Base-by-base conservation (phyloP, 1,139 yeast genomes). In the Candida albicans region DNA sequence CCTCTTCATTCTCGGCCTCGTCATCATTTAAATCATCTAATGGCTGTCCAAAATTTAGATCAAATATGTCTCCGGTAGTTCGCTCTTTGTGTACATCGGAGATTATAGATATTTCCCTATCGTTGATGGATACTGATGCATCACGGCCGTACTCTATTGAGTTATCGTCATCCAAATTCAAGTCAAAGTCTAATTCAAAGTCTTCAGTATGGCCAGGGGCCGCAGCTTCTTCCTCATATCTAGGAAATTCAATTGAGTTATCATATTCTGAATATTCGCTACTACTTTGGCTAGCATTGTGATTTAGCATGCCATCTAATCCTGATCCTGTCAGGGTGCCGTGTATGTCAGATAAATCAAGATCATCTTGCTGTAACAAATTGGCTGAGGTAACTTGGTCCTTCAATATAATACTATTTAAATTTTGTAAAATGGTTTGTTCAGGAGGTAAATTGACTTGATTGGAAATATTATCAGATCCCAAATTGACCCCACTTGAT, bases 341-440 rank as follows among this genome's bases (percentile, higher is more conserved):
- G 15, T 31, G 24, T 29, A 22, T 33, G 33, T 77, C 83, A 47
- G 79, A 84, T 52, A 85, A 74, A 39, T 75, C 74, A 52, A 85
- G 69, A 34, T 82, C 85, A 36, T 82, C 87, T 53, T 81, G 84
- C 52, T 75, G 77, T 39, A 86, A 67, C 52, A 88, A 78, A 57
- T 89, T 95, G 39, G 82, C 77, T 45, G 84, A 88, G 0, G 96
- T 85, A 35, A 89, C 84, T 34, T 87, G 87, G 64, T 90, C 96
- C 53, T 78, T 82, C 49, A 88, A 73, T 0, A 84, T 77, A 46
- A 86, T 68, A 45, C 75, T 74, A 37, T 78, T 75, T 38, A 88
- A 64, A 44, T 79, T 74, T 15, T 79, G 65, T 28, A 82, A 68
- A 25, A 82, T 75, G 5, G 82, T 68, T 35, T 73, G 73, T 45